A percentile compares a stretch with the other conserved stretches of the same genome.
phyloP scores from a whole-genome alignment of 2,329 filamentous ascomycete genomes.

The Fusarium nodosum region DNA sequence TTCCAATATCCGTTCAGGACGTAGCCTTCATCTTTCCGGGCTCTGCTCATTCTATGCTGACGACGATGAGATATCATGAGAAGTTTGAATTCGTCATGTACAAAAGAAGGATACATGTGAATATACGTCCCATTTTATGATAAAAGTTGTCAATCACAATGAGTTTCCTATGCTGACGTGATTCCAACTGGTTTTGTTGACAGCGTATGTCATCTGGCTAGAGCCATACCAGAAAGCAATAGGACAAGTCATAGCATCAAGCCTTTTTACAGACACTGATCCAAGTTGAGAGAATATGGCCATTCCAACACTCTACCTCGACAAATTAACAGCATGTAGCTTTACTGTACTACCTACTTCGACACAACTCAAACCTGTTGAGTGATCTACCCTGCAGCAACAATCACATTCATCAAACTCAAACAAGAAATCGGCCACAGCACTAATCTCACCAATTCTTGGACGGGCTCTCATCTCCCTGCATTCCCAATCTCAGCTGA shows the following conservation, averaged over 20 bases:
- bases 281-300: too few species aligned
- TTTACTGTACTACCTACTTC: neutral
- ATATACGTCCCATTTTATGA: too few species aligned
- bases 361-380: neutral
- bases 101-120: neutral
- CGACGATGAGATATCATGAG: neutral
- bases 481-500: slow-evolving; percentile 6
- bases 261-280: neutral
- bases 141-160: neutral
- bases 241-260: neutral
- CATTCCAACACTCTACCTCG: neutral
- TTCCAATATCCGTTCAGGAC: neutral
- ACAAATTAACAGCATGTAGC: neutral
- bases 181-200: neutral
- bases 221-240: neutral
- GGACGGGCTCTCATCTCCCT: slow-evolving; percentile 2
- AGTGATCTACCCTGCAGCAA: neutral
- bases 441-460: neutral
- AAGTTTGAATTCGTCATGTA: neutral
- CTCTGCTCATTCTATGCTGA: neutral
- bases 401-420: neutral
- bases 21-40: neutral
- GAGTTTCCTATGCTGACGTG: neutral
- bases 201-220: neutral
- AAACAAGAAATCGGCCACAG: slow-evolving; percentile 9